Evolutionary conservation across 1,284 basidiomycete genomes (phyloP), one percentile per base, ranked within the genome.

Genomic region (Microstroma glucosiphilum): DNA sequence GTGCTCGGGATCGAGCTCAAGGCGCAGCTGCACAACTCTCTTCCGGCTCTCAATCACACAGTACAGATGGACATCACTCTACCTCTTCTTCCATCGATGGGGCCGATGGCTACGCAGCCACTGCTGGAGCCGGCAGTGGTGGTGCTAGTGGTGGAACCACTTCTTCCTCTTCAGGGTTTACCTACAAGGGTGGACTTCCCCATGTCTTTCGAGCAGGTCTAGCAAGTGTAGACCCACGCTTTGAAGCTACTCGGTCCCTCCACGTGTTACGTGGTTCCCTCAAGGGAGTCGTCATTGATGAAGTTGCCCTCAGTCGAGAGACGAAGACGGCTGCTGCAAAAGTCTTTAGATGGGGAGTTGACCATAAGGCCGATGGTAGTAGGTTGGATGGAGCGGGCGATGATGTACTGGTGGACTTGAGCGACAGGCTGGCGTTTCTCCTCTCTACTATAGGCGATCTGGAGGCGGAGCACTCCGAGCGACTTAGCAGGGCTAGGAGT

Each of bases 171-270:
- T 40, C 23, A 37, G 56, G 59, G 57, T 72, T 69, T 58, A 65
- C 63, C 48, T 75, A 75, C 59, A 69, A 68, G 11, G 70, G 71
- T 37, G 60, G 63, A 1, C 64, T 76, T 11, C 73, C 73, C 12
- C 72, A 73, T 56, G 63, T 74, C 43, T 59, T 76, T 42, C 64
- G 73, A 21, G 63, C 67, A 11, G 72, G 70, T 2, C 55, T 76
- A 17, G 73, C 73, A 21, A 63, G 65, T n/a, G 62, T 71, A 58
- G 72, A 76, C 42, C 73, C 73, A 23, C 68, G 73, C 51, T 72
- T 69, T 67, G 69, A 76, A 41, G 67, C 69, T 13, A 72, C 69
- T 21, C 69, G 73, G 40, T 63, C 67, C 40, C 65, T 69, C 43
- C 70, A 74, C 43, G 58, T 74, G 30, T 65, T 74, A 40, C 71